Conservation (phyloP, 441 rosid genomes). For the Erysimum cheiri region DNA sequence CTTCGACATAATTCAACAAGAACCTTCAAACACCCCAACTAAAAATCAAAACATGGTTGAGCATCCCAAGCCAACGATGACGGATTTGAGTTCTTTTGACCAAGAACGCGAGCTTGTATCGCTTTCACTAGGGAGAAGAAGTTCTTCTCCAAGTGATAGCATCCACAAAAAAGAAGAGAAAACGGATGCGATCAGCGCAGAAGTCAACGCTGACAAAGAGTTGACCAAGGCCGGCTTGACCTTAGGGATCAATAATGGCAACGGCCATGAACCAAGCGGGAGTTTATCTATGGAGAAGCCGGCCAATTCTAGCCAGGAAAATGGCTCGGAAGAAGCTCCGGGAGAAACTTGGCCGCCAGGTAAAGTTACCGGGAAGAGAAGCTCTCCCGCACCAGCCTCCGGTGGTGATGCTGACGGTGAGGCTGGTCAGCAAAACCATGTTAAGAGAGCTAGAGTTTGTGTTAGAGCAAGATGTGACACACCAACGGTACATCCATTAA, state of each 20-base stretch:
- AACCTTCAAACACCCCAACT: conserved; percentile 44
- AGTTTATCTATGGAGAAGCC: conserved; percentile 38
- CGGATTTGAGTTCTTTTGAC: conserved; percentile 37
- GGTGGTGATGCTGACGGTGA: conserved; percentile 57
- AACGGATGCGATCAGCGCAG: conserved; percentile 31
- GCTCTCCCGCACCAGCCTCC: conserved; percentile 38
- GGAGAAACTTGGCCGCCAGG: conserved; percentile 63
- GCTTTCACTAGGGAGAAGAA: conserved; percentile 85
- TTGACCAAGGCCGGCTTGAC: conserved; percentile 57
- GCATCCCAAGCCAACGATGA: conserved; percentile 31
- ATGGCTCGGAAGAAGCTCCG: conserved; percentile 51
- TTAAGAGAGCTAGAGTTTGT: conserved; percentile 84
- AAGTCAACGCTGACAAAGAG: conserved; percentile 46
- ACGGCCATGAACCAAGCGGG: conserved; percentile 47
- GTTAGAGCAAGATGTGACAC: conserved; percentile 90
- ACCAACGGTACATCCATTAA: conserved; percentile 65
- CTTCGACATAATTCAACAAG: conserved; percentile 57
- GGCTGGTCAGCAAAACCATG: conserved; percentile 57
- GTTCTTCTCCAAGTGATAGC: conserved; percentile 45
- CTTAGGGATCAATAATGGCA: conserved; percentile 56
- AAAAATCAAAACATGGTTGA: conserved; percentile 30
- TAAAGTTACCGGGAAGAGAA: conserved; percentile 54
- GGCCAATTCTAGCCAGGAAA: conserved; percentile 45
- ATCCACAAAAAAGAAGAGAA: conserved; percentile 52
- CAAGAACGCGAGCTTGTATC: conserved; percentile 76